These are phyloP conservation scores for Paramecium octaurelia DNA, from an alignment of 73 alveolate species.

Conservation along the genomic window DNA sequence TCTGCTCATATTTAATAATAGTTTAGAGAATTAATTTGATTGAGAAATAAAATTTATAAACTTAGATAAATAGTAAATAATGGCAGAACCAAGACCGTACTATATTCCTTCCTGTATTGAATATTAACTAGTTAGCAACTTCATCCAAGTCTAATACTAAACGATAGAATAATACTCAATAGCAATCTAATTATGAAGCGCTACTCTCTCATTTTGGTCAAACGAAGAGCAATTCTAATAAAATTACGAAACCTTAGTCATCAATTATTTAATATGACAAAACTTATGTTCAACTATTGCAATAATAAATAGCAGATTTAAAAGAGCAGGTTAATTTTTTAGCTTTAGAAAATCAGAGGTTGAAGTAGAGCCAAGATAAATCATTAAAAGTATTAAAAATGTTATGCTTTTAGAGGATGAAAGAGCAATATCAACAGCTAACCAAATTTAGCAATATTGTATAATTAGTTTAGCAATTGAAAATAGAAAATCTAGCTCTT, in stretches of 20 bases:
- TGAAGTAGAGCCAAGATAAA: background rate
- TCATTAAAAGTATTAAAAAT: background rate
- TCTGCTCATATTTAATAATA: no score
- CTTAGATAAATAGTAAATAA: background rate
- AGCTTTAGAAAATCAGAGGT: background rate
- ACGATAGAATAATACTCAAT: background rate
- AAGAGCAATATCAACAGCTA: background rate
- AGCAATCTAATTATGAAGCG: background rate
- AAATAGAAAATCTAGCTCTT: background rate
- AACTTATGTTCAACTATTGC: background rate
- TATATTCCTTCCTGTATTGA: background rate
- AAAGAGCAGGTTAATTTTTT: background rate
- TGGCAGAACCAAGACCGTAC: background rate
- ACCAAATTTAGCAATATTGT: background rate
- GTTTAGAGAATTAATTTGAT: background rate
- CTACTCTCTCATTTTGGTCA: background rate
- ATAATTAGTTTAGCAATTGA: background rate
- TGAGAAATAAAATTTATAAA: background rate
- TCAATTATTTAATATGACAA: background rate
- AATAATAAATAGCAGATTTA: background rate
- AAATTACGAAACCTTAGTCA: background rate
- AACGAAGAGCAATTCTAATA: background rate
- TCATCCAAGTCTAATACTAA: background rate
- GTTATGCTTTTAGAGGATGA: background rate
- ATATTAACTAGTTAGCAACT: background rate